phyloP scores from a whole-genome alignment of 495 filamentous ascomycete genomes.

The Pyronema omphalodes region DNA sequence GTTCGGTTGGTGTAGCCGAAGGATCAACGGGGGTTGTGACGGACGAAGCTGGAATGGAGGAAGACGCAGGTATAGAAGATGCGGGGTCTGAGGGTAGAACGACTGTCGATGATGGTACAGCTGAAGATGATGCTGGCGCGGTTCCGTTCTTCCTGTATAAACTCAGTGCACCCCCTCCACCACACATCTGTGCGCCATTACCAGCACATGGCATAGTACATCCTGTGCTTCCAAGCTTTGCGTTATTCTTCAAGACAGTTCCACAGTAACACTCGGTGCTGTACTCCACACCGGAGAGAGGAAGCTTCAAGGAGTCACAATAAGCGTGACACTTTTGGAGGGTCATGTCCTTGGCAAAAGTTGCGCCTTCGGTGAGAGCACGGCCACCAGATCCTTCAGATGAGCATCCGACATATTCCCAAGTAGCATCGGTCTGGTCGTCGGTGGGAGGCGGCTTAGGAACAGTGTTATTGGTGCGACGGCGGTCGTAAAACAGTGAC shows the following conservation, averaged over 20 bases:
- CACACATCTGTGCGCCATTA: constrained; percentile 27
- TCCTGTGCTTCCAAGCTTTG: constrained; percentile 15
- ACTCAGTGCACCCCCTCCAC: constrained; percentile 26
- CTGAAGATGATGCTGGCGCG: not conserved
- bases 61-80: not conserved
- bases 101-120: not conserved
- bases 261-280: constrained; percentile 27
- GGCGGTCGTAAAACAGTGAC: constrained; percentile 27
- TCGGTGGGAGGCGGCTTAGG: not conserved
- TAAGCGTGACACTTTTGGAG: constrained; percentile 9
- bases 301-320: constrained; percentile 6
- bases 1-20: not conserved
- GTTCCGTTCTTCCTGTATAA: constrained; percentile 26
- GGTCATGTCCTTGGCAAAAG: constrained; percentile 13
- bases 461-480: constrained; percentile 5
- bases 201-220: constrained; percentile 27
- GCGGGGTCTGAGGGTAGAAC: not conserved
- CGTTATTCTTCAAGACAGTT: constrained; percentile 16
- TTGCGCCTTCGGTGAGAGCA: constrained; percentile 9
- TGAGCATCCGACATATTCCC: constrained; percentile 13
- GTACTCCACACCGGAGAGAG: constrained; percentile 17
- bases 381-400: constrained; percentile 14
- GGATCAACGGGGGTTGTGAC: constrained; percentile 2
- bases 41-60: not conserved
- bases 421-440: not conserved